These are phyloP conservation scores for Citrus australasica DNA, from an alignment of 345 rosid genomes.

Conservation along the genomic window DNA sequence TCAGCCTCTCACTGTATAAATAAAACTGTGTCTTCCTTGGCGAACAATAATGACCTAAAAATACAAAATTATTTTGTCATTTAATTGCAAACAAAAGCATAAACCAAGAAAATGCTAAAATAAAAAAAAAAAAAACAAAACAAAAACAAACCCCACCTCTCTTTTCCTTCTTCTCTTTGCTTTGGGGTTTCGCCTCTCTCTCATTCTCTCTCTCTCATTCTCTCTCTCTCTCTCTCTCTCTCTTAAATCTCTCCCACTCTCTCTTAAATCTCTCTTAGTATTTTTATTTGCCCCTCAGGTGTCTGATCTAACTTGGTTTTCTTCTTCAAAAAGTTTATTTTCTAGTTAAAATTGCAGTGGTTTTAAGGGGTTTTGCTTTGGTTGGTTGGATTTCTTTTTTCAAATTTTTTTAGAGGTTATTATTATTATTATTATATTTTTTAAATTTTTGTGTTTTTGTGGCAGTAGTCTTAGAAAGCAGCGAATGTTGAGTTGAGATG, in stretches of 20 bases:
- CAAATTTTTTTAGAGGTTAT: background rate
- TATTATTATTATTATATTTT: background rate
- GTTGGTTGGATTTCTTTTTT: background rate
- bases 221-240: background rate
- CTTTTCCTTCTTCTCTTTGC: slow-evolving; percentile 7
- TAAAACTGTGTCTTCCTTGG: no score
- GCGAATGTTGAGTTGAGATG: slow-evolving; percentile 32
- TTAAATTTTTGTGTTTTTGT: background rate
- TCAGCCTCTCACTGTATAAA: no score
- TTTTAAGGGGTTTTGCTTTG: slow-evolving; percentile 7
- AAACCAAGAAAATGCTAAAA: background rate
- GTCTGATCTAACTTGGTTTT: slow-evolving; percentile 28
- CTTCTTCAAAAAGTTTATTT: background rate
- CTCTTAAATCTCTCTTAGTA: background rate
- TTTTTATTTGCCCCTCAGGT: slow-evolving; percentile 37
- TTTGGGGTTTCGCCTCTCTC: slow-evolving; percentile 39
- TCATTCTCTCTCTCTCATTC: background rate
- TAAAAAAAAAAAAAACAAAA: background rate
- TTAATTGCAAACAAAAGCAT: no score
- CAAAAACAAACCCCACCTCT: slow-evolving; percentile 8
- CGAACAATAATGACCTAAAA: no score
- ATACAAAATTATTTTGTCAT: no score
- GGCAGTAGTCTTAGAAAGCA: slow-evolving; percentile 35
- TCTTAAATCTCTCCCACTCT: slow-evolving; percentile 10
- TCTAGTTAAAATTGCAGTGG: slow-evolving; percentile 1